Conservation (phyloP, 2,329 filamentous ascomycete genomes). For the Calonectria naviculata region DNA sequence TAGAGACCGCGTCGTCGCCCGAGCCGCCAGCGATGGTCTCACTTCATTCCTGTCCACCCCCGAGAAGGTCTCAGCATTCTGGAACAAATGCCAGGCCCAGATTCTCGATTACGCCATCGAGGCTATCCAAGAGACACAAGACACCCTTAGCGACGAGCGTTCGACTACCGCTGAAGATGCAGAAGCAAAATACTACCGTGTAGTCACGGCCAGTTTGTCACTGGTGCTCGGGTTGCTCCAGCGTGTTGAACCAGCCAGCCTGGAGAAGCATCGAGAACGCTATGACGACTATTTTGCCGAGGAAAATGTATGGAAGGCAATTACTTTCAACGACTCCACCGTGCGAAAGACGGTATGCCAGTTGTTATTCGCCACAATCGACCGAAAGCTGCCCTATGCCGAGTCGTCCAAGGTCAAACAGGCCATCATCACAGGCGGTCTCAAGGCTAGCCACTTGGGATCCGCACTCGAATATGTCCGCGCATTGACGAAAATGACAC, state of each 20-base stretch:
- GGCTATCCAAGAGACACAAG: constrained; percentile 82
- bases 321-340: constrained; percentile 69
- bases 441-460: constrained; percentile 78
- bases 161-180: constrained; percentile 87
- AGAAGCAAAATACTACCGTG: constrained; percentile 85
- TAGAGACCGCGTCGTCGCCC: constrained; percentile 79
- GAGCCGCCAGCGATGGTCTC: constrained; percentile 82
- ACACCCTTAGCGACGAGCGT: constrained; percentile 89
- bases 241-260: constrained; percentile 60
- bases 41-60: constrained; percentile 80
- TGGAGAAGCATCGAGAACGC: constrained; percentile 67
- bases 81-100: constrained; percentile 82
- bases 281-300: constrained; percentile 76
- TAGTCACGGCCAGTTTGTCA: constrained; percentile 68
- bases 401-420: constrained; percentile 64
- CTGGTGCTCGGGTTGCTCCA: constrained; percentile 65
- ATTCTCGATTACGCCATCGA: constrained; percentile 86
- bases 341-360: constrained; percentile 65
- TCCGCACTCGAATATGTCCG: constrained; percentile 79
- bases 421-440: constrained; percentile 76
- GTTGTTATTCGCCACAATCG: constrained; percentile 61
- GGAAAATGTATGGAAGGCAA: constrained; percentile 73
- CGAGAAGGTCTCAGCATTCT: constrained; percentile 82
- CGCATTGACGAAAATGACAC: constrained; percentile 74
- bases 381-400: constrained; percentile 58